Evolutionary conservation across 495 filamentous ascomycete genomes (phyloP).

Genomic region (Penicillium tannophilum): DNA sequence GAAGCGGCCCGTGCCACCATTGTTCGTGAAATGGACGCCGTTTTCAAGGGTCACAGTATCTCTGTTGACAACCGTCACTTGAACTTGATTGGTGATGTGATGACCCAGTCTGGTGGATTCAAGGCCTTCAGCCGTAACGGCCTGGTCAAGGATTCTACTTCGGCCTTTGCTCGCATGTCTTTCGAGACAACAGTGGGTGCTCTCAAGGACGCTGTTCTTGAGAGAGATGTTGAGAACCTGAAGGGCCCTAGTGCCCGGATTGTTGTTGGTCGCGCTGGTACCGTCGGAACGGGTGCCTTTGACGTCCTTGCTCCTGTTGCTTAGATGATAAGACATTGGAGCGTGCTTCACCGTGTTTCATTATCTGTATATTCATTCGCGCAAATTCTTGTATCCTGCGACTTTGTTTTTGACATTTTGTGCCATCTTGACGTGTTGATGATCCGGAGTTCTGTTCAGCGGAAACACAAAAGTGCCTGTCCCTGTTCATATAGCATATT

Average conservation of each 20-base stretch:
- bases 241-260: constrained; percentile 84
- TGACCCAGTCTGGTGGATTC: constrained; percentile 89
- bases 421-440: constrained; percentile 34
- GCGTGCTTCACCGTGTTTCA: constrained; percentile 10
- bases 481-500: constrained; percentile 39
- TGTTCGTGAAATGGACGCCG: constrained; percentile 79
- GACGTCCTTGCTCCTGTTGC: constrained; percentile 77
- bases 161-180: constrained; percentile 95
- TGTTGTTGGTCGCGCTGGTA: constrained; percentile 79
- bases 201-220: constrained; percentile 85
- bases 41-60: constrained; percentile 93
- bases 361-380: constrained; percentile 7
- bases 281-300: constrained; percentile 87
- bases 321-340: constrained; percentile 31
- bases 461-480: constrained; percentile 42
- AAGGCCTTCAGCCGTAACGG: constrained; percentile 89
- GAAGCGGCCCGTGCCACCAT: constrained; percentile 88
- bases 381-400: constrained; percentile 16
- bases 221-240: constrained; percentile 87
- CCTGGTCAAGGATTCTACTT: constrained; percentile 72
- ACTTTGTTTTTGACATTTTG: constrained; percentile 28
- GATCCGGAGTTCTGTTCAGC: constrained; percentile 50
- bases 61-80: constrained; percentile 89
- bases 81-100: constrained; percentile 93
- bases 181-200: constrained; percentile 97